Base-by-base conservation (phyloP, 805 yeast species). In the Yamadazyma scolyti region DNA sequence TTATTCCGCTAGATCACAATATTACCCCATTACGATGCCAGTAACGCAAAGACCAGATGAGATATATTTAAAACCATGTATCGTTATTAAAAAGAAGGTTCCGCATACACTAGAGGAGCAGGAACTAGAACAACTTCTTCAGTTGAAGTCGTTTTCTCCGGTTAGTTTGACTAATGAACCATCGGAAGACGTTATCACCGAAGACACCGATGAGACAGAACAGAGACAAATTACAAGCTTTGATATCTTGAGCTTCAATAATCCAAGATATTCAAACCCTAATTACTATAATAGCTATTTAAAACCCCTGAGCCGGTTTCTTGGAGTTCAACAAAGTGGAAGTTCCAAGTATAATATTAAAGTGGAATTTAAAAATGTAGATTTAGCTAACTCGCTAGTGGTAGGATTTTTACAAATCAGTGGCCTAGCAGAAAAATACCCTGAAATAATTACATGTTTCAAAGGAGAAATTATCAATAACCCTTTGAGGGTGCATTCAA, bases 241-340 rank as follows among this genome's bases (percentile, higher is more conserved):
- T 22, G 25, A 22, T n/a, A 7, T 9, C n/a, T 20, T 33, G 12
- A 28, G 42, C 17, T 28, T 37, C 16, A 34, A 21, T 13, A 12
- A 27, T 18, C 29, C 31, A 2, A 18, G 25, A 9, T 27, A 36
- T 28, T 37, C 29, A 21, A 29, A 39, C 5, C 54, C 54, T 0
- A 48, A 52, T 14, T 49, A 76, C 68, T 9, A 63, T 73, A 31
- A 48, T 37, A 33, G 51, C 3, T 74, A 71, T 33, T 58, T 84
- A 12, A 71, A 73, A 34, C 80, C 88, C 3, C 79, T 82, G 27
- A 66, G 84, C 16, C 58, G 48, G 21, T 84, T 79, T 43, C 50
- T 65, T 6, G 94, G 94, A 2, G 71, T 77, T 14, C 94, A 84
- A 47, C 82, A 77, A 47, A 75, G 85, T 8, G 86, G 83, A 1